phyloP scores from a whole-genome alignment of 2,329 filamentous ascomycete species.

The Aphanocladium album region DNA sequence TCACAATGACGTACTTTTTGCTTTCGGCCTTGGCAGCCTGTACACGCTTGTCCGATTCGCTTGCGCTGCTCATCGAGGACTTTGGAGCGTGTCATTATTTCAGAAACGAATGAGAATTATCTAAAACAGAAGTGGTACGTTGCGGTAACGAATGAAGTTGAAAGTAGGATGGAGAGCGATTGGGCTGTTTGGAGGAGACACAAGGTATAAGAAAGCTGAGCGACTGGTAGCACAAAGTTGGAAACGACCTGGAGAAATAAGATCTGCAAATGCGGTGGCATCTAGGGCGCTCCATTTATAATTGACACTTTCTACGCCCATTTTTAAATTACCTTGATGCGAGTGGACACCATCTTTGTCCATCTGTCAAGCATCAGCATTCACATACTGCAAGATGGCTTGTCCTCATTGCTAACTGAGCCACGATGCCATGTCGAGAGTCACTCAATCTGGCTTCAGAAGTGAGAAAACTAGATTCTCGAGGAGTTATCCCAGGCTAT shows the following conservation, averaged over 20 bases:
- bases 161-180: neutral
- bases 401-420: neutral
- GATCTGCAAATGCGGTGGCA: neutral
- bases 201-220: neutral
- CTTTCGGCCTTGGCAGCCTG: conserved; percentile 61
- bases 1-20: conserved; percentile 51
- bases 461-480: neutral
- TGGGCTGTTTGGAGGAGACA: neutral
- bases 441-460: neutral
- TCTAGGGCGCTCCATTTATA: neutral
- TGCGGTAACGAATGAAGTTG: neutral
- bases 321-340: neutral
- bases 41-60: conserved; percentile 59
- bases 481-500: neutral
- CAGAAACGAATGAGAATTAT: neutral
- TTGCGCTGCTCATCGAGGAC: conserved; percentile 56
- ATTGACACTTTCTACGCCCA: neutral
- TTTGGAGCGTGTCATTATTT: conserved; percentile 47
- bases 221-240: neutral
- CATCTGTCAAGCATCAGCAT: neutral
- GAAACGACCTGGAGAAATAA: neutral
- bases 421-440: neutral
- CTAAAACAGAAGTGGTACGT: neutral
- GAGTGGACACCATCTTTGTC: conserved; percentile 6
- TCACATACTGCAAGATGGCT: neutral